phyloP scores from a whole-genome alignment of 805 yeast species.

The Grigorovia transvaalensis region DNA sequence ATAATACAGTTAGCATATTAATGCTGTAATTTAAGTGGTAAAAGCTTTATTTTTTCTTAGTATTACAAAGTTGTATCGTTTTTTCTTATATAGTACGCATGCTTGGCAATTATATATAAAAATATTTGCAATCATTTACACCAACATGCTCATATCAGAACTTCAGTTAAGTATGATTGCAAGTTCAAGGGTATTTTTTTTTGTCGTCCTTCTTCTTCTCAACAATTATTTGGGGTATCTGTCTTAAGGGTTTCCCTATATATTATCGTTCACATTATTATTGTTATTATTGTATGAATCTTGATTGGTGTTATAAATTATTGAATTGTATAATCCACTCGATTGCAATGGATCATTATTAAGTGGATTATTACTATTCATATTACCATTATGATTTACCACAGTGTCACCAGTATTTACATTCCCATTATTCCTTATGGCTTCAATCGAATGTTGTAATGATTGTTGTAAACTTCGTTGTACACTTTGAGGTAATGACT shows the following conservation, averaged over 20 bases:
- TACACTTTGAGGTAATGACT: neutral
- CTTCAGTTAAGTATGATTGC: too few species aligned
- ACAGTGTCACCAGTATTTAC: neutral
- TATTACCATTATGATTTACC: neutral
- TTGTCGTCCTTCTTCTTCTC: too few species aligned
- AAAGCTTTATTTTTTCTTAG: too few species aligned
- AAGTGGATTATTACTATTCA: neutral
- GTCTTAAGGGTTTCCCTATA: neutral
- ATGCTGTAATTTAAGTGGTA: too few species aligned
- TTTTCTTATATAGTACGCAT: too few species aligned
- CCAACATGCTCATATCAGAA: too few species aligned
- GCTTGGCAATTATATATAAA: too few species aligned
- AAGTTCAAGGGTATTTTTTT: too few species aligned
- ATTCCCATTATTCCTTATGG: neutral
- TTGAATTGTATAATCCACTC: neutral
- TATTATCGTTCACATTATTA: neutral
- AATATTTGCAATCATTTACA: too few species aligned
- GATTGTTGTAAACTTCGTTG: neutral
- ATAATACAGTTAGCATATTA: too few species aligned
- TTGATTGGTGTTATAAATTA: neutral
- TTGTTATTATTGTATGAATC: neutral
- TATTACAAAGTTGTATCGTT: too few species aligned
- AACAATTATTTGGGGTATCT: too few species aligned
- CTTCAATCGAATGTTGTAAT: neutral
- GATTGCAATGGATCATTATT: neutral